Base-by-base conservation (phyloP, 176 grass and related monocot genomes). In the Poa annua region DNA sequence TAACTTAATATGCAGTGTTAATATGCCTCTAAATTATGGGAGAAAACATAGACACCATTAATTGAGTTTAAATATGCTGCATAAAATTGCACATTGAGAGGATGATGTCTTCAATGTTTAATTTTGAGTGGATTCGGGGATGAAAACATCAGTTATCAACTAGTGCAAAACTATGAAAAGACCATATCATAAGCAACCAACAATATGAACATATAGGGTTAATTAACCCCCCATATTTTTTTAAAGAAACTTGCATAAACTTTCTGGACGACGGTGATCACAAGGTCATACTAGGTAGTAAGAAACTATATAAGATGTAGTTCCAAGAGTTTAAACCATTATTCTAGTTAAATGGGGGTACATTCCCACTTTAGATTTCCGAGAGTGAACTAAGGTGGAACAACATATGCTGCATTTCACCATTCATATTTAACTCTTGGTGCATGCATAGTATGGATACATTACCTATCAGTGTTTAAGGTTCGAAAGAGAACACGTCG, bases 381-480 rank as follows among this genome's bases (percentile, higher is more conserved):
- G 2, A 15, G 2, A 67, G 38, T 39, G 11, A 38, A 67, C 8
- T 39, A 39, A 39, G 17, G 0, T 39, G 3, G 2, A 36, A 36
- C 7, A 35, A 66, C 33, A 4, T 66, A 66, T 19, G 16, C 16
- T 66, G 19, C 9, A 20, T 66, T 33, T 20, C 33, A 67, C 33
- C 33, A 20, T 38, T 1, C 16, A 38, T 38, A 19, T 67, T 16
- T 19, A 49, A 15, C 22, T 72, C 13, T 32, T 50, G 22, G 17
- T 50, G 44, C 47, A 52, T 20, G 15, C 47, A 74, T 33, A 20
- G 45, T 52, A 74, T 74, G 47, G 0, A 19, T 15, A 2, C 25
- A 51, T 33, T 88, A 94, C 94, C 90, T 90, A 39, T 97, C 92
- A 8, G 94, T 94, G 49, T 97, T 94, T 68, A 92, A 79, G 69